Evolutionary conservation across 108 stramenopile species (phyloP), one percentile per base, ranked within the genome.

Genomic region (Mayamaea pseudoterrestris): DNA sequence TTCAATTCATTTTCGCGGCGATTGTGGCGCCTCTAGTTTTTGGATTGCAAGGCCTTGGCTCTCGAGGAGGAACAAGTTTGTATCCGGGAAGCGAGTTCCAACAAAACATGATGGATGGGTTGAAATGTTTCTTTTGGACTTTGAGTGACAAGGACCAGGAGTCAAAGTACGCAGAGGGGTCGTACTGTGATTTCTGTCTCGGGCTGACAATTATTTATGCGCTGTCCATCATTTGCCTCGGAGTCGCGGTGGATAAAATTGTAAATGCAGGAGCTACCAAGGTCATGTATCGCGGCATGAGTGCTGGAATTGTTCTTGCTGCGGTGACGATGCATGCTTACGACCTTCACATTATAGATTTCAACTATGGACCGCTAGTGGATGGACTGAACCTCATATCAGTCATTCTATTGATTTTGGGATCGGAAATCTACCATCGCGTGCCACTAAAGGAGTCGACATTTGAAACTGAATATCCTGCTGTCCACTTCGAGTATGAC

Each of bases 401-500:
- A 37, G 58, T 74, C 12, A 47, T 74, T 5, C 58, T 85, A 28
- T 44, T 90, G 53, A 73, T 85, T 13, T 29, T 83, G 23, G 88
- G 88, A 4, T 71, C 78, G 4, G 88, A 90, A 41, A 69, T 85
- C 18, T 90, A 90, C 45, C 81, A 90, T 50, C 64, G 88, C 12
- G 76, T 80, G 27, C 66, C 66, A 39, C 53, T 90, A 27, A 60
- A 61, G 25, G 73, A 75, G 50, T 57, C 76, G 3, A 67, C 76
- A 4, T 90, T 90, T 57, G 88, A 90, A 51, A 90, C 88, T 3
- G 74, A 68, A 1, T 90, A 83, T 52, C 80, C 77, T 11, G 68
- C 69, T 30, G 52, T 85, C 12, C 70, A 71, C 7, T 60, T 67
- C 49, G 60, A 78, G 39, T 84, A 82, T 30, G 83, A 83, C 22